Evolutionary conservation across 2,329 filamentous ascomycete genomes (phyloP).

Genomic region (Phaeosphaeriaceae sp.): DNA sequence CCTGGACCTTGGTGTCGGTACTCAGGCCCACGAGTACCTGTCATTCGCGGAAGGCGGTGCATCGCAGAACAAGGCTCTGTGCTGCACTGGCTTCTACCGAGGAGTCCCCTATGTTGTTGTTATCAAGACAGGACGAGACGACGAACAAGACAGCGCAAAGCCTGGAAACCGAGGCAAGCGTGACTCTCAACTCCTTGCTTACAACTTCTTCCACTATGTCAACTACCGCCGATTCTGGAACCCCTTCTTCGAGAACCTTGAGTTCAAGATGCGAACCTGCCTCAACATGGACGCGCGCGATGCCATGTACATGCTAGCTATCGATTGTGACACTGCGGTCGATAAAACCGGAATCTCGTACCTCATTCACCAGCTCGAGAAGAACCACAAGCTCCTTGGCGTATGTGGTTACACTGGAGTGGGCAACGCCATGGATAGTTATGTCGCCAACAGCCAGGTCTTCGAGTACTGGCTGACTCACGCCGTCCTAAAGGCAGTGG

Average conservation of each 20-base stretch:
- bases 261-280: background rate
- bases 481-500: background rate
- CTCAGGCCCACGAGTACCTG: background rate
- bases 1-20: background rate
- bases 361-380: background rate
- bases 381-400: background rate
- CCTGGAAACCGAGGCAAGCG: background rate
- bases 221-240: background rate
- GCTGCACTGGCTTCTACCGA: background rate
- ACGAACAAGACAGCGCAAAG: background rate
- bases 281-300: background rate
- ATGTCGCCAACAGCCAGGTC: background rate
- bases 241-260: background rate
- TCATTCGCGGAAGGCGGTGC: background rate
- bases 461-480: background rate
- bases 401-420: background rate
- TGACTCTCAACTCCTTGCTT: background rate
- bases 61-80: background rate
- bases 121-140: background rate
- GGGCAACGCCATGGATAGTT: background rate
- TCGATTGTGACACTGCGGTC: background rate
- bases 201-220: conserved; percentile 1
- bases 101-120: background rate
- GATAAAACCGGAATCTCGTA: background rate
- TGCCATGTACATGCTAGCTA: background rate